These are phyloP conservation scores for Ruellia speciosa DNA, from an alignment of 305 asterid genomes.

Conservation along the genomic window DNA sequence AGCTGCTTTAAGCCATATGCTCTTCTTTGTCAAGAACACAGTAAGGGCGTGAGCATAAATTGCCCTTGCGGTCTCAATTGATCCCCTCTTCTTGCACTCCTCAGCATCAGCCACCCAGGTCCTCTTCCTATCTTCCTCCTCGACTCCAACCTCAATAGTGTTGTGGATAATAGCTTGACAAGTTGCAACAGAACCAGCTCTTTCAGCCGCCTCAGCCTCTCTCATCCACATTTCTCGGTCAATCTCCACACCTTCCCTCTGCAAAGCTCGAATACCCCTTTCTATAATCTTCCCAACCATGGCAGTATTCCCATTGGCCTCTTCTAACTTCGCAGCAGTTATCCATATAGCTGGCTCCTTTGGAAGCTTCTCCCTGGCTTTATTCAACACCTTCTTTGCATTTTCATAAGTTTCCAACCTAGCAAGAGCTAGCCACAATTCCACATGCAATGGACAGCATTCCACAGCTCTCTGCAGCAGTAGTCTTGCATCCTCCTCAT, in stretches of 20 bases:
- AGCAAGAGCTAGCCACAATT: slow-evolving; percentile 85
- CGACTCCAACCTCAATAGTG: slow-evolving; percentile 84
- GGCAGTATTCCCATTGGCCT: slow-evolving; percentile 61
- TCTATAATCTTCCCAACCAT: slow-evolving; percentile 74
- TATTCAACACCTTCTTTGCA: slow-evolving; percentile 77
- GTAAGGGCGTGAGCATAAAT: slow-evolving; percentile 78
- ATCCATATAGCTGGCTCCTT: slow-evolving; percentile 92
- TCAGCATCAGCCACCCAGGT: slow-evolving; percentile 98
- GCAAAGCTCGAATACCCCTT: slow-evolving; percentile 71
- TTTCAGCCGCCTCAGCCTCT: slow-evolving; percentile 91
- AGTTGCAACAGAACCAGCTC: slow-evolving; percentile 79
- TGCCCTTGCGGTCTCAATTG: slow-evolving; percentile 84
- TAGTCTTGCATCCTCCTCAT: slow-evolving; percentile 69
- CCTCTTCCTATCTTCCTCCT: slow-evolving; percentile 87
- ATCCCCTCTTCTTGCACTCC: slow-evolving; percentile 85
- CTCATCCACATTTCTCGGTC: slow-evolving; percentile 91
- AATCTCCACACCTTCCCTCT: slow-evolving; percentile 75
- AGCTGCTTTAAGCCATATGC: slow-evolving; percentile 98
- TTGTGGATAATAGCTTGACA: slow-evolving; percentile 75
- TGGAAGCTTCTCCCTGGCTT: slow-evolving; percentile 71
- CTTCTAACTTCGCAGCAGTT: slow-evolving; percentile 86
- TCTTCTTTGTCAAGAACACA: slow-evolving; percentile 73
- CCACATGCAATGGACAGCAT: slow-evolving; percentile 78
- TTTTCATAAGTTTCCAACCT: slow-evolving; percentile 65
- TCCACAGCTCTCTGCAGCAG: slow-evolving; percentile 76